Conservation (phyloP, 2,329 filamentous ascomycete genomes). For the Hymenoscyphus fraxineus region DNA sequence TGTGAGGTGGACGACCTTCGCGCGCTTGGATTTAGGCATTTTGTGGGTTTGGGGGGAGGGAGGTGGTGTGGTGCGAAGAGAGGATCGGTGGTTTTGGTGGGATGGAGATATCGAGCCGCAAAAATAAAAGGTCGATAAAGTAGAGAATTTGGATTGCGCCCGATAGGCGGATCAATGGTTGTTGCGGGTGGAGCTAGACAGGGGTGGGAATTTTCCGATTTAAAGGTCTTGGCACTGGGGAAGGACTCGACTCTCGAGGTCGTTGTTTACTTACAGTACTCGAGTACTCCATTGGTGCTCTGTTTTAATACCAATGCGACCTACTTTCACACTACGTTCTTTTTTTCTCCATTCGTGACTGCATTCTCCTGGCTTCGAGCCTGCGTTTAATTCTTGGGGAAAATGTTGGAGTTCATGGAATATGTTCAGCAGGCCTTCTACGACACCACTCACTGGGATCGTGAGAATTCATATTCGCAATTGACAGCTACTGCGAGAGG, state of each 20-base stretch:
- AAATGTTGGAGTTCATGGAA: slow-evolving; percentile 96
- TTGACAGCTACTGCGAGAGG: slow-evolving; percentile 81
- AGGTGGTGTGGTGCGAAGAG: slow-evolving; percentile 6
- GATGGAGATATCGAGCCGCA: neutral
- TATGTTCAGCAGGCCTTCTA: slow-evolving; percentile 91
- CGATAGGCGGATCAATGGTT: slow-evolving; percentile 13
- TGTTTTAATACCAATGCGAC: neutral
- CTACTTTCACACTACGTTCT: neutral
- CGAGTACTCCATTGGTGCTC: too few species aligned
- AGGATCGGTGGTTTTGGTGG: slow-evolving; percentile 6
- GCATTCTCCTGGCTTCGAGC: neutral
- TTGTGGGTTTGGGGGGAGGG: slow-evolving; percentile 11
- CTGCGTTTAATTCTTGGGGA: neutral
- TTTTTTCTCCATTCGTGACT: neutral
- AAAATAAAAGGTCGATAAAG: too few species aligned
- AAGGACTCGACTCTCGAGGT: neutral
- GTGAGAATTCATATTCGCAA: slow-evolving; percentile 86
- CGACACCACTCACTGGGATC: slow-evolving; percentile 80
- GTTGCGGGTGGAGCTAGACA: slow-evolving; percentile 20
- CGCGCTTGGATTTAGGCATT: slow-evolving; percentile 97
- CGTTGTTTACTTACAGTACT: too few species aligned
- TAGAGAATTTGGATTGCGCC: slow-evolving; percentile 9
- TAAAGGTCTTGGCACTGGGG: neutral
- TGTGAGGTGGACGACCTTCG: slow-evolving; percentile 83
- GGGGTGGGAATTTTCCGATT: neutral